Base-by-base conservation (phyloP, 192 early-diverging fungal genomes). In the Podila epicladia region DNA sequence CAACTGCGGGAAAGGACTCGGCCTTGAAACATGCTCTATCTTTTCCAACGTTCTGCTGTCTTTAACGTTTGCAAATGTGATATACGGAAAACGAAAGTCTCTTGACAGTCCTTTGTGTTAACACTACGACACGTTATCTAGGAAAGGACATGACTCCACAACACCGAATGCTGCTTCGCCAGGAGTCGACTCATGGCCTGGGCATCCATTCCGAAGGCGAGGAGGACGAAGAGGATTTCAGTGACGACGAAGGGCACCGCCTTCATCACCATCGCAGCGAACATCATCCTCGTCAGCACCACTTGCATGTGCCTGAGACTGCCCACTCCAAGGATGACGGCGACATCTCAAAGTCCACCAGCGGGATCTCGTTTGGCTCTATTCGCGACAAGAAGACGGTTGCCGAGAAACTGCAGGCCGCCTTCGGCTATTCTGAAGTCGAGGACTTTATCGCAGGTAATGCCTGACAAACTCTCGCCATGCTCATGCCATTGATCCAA, bases 171-270 rank as follows among this genome's bases (percentile, higher is more conserved):
- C 31, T 69, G 29, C 38, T 73, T 22, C 22, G 71, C 19, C 77
- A 80, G 22, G 71, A 73, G 32, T 72, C 77, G 37, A 57, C 53
- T 11, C 77, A 73, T 41, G 77, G 69, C 9, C 45, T 80, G 20
- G 77, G 77, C 28, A 80, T 80, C 59, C 77, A 73, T 49, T 80
- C 77, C 19, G 77, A 80, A 8, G 65, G 53, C 31, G 77, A 80
- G 2, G 69, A 75, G 24, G 74, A 80, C 9, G 69, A 75, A 22
- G 68, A 71, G 24, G 74, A 69, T 45, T 73, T 59, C 28, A 80
- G 66, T 32, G 77, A 69, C 38, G 76, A 68, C 0, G 70, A 71
- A 20, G 53, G 64, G 9, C 37, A 19, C 32, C 66, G 58, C 20
- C 61, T 8, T 41, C 64, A 35, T 31, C 19, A n/a, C 19, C 45